phyloP scores from a whole-genome alignment of 2,329 filamentous ascomycete genomes.

The Lanzia echinophila region DNA sequence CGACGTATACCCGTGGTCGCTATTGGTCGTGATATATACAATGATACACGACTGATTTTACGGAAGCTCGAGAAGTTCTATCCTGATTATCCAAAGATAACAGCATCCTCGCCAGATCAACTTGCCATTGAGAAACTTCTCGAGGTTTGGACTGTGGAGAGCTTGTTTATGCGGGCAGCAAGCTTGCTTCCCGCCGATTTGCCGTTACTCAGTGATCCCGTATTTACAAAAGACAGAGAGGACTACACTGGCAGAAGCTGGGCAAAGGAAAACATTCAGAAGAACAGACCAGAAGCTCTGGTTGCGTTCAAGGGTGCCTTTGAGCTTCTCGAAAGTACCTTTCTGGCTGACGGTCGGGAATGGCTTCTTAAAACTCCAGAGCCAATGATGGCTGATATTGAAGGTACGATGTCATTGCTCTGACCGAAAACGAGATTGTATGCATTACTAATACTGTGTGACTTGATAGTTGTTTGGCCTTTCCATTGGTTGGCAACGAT shows the following conservation, averaged over 20 bases:
- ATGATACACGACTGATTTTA: conserved; percentile 64
- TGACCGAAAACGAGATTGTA: neutral
- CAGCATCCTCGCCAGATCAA: neutral
- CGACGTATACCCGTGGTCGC: conserved; percentile 63
- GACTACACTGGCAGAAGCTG: conserved; percentile 39
- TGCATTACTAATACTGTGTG: neutral
- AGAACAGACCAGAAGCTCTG: conserved; percentile 48
- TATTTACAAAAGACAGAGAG: conserved; percentile 52
- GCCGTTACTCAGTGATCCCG: conserved; percentile 42
- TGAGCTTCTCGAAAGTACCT: conserved; percentile 51
- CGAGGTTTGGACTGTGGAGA: conserved; percentile 47
- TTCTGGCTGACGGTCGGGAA: conserved; percentile 58
- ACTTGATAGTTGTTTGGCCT: conserved; percentile 50
- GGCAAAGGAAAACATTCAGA: conserved; percentile 33
- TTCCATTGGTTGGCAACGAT: conserved; percentile 58
- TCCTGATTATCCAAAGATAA: conserved; percentile 26
- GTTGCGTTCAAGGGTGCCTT: conserved; percentile 48
- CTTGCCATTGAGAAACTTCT: conserved; percentile 45
- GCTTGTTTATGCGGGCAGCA: neutral
- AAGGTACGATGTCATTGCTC: conserved; percentile 36
- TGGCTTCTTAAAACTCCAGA: conserved; percentile 52
- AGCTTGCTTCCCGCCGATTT: neutral
- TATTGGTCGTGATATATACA: conserved; percentile 61
- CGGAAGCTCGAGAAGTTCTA: conserved; percentile 53
- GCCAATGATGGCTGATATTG: conserved; percentile 59